Evolutionary conservation across 2,329 filamentous ascomycete species (phyloP).

Genomic region (Paecilomyces niveus): DNA sequence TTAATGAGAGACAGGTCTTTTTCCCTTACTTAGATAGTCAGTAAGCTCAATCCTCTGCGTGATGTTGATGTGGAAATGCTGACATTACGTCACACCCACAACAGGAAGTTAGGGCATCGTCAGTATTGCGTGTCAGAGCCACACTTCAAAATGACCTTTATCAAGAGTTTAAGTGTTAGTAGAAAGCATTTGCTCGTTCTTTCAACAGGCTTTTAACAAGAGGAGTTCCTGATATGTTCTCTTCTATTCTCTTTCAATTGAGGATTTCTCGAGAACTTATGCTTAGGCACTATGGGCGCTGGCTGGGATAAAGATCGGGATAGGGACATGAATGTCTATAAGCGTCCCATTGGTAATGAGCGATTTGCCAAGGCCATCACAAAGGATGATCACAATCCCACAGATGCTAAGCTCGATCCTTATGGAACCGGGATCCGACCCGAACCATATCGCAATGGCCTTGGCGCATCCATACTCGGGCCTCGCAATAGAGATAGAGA

Average conservation of each 20-base stretch:
- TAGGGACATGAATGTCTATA: not conserved
- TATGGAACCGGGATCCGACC: slow-evolving; percentile 56
- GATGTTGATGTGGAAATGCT: not conserved
- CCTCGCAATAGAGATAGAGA: slow-evolving; percentile 63
- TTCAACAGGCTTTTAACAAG: not conserved
- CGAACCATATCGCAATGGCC: slow-evolving; percentile 56
- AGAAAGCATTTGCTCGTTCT: not conserved
- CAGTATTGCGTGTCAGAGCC: not conserved
- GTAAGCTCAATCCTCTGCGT: too few relatives aligned
- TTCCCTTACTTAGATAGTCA: too few relatives aligned
- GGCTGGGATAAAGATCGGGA: not conserved
- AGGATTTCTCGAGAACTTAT: not conserved
- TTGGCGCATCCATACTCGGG: slow-evolving; percentile 60
- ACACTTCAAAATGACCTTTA: not conserved
- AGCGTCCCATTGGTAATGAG: not conserved
- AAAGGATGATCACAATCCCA: slow-evolving; percentile 45
- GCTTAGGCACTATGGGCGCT: not conserved
- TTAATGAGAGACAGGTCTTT: too few relatives aligned
- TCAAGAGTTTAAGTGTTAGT: not conserved
- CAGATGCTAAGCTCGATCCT: slow-evolving; percentile 56
- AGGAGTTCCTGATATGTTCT: not conserved
- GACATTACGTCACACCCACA: not conserved
- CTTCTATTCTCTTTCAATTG: not conserved
- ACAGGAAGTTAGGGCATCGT: not conserved
- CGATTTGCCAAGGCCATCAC: not conserved